phyloP scores from a whole-genome alignment of 805 yeast genomes.

The Cyberlindnera americana region DNA sequence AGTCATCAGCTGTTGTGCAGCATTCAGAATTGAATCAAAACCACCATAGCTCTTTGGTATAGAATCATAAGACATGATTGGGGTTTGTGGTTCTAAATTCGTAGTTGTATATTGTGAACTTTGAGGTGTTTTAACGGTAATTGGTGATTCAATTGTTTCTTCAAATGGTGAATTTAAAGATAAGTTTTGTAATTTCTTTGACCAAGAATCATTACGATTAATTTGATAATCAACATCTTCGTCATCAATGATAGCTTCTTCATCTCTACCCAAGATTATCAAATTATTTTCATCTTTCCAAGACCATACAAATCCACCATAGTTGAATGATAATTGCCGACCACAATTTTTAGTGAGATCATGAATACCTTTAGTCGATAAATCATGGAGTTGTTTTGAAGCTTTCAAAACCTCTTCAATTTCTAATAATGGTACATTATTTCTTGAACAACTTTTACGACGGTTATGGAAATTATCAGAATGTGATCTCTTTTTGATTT shows the following conservation, averaged over 20 bases:
- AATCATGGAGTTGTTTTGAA: slow-evolving; percentile 27
- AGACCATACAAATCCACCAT: slow-evolving; percentile 29
- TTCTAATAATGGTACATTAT: slow-evolving; percentile 20
- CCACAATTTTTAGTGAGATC: too few species aligned
- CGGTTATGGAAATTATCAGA: slow-evolving; percentile 16
- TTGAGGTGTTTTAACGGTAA: too few species aligned
- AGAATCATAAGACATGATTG: slow-evolving; percentile 1
- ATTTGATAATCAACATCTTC: slow-evolving; percentile 1
- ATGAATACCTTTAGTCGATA: too few species aligned
- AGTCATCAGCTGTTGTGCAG: slow-evolving; percentile 26
- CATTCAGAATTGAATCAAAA: slow-evolving; percentile 22
- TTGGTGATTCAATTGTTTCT: neutral
- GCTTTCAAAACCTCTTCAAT: slow-evolving; percentile 28
- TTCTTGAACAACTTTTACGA: neutral
- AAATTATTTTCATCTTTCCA: slow-evolving; percentile 24
- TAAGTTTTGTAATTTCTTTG: slow-evolving; percentile 1
- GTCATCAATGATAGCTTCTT: slow-evolving; percentile 13
- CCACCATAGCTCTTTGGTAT: slow-evolving; percentile 25
- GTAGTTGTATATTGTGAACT: slow-evolving; percentile 4
- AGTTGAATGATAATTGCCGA: slow-evolving; percentile 21
- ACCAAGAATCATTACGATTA: slow-evolving; percentile 5
- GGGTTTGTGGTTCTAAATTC: neutral
- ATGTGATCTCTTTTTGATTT: slow-evolving; percentile 21
- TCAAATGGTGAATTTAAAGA: slow-evolving; percentile 2
- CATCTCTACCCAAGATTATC: slow-evolving; percentile 22